Evolutionary conservation across 1,139 yeast genomes (phyloP), one percentile per base, ranked within the genome.

Genomic region (Pichia norvegensis): DNA sequence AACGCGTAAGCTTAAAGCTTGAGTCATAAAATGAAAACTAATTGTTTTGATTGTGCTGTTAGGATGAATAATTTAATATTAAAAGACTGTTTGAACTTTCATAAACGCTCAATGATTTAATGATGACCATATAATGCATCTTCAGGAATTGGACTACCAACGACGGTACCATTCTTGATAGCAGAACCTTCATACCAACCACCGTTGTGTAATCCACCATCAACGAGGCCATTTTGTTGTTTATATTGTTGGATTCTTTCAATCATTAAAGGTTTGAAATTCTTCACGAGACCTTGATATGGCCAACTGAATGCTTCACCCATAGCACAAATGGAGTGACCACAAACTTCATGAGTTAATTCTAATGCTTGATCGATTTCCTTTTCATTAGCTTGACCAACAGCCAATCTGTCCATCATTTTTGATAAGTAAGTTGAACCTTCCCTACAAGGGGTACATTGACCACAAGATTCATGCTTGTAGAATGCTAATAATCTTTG

Each of bases 301-400:
- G 95, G 95, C 95, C 95, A 85, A 40, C 94, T 90, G 50, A 95
- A 88, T 37, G 95, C 95, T 65, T 85, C 95, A 52, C 95, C 95
- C 59, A 85, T 73, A 27, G 94, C 95, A 70, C 95, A 85, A 59
- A 85, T 85, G 47, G 95, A 85, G 68, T 85, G 95, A 45, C 94
- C 95, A 67, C 85, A 95, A 56, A 85, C 78, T 64, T 84, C 86
- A 69, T 85, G 83, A 52, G 90, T 80, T 55, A 85, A 76, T 67
- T 85, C 95, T 59, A 74, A 74, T 49, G 86, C 78, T 84, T 78
- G 79, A 62, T 85, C 95, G 57, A 85, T 85, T 67, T 85, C 95
- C 54, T 78, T 76, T 59, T 75, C 79, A 52, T 76, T 73, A 43
- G 94, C 95, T 70, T 84, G 92, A 43, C 95, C 95, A 50, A 67